These are phyloP conservation scores for Sugiyamaella chiloensis DNA, from an alignment of 805 yeast species.

Conservation along the genomic window DNA sequence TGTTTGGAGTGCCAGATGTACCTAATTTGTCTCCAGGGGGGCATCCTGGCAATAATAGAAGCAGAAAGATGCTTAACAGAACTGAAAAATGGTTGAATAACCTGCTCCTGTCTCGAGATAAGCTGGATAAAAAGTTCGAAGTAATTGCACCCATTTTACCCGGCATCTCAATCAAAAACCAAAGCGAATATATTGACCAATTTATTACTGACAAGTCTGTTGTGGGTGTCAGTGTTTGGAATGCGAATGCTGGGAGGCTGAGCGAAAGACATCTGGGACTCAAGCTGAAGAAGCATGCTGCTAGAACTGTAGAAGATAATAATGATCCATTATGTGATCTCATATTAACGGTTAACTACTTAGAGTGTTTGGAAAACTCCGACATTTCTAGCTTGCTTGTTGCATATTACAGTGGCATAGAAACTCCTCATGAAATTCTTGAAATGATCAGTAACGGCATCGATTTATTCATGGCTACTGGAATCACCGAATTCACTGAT, in stretches of 20 bases:
- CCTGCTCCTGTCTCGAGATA: slow-evolving; percentile 17
- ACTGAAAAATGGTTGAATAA: slow-evolving; percentile 33
- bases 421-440: slow-evolving; percentile 35
- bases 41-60: slow-evolving; percentile 36
- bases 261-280: slow-evolving; percentile 14
- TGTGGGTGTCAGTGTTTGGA: slow-evolving; percentile 16
- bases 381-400: slow-evolving; percentile 1
- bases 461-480: slow-evolving; percentile 35
- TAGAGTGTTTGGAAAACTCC: neutral
- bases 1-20: slow-evolving; percentile 35
- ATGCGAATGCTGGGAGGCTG: slow-evolving; percentile 13
- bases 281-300: slow-evolving; percentile 7
- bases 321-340: neutral
- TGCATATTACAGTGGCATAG: slow-evolving; percentile 23
- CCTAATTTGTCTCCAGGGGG: slow-evolving; percentile 31
- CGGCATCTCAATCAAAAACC: slow-evolving; percentile 26
- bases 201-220: slow-evolving; percentile 15
- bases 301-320: slow-evolving; percentile 3
- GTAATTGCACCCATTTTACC: slow-evolving; percentile 35
- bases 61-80: slow-evolving; percentile 35
- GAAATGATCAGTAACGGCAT: slow-evolving; percentile 31
- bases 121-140: slow-evolving; percentile 8
- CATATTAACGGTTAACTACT: neutral
- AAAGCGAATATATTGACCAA: slow-evolving; percentile 23
- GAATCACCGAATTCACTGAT: slow-evolving; percentile 33